Percentiles rank a stretch among this genome's conserved stretches.
These are phyloP conservation scores for Trametes gibbosa DNA, from an alignment of 768 basidiomycete genomes.

Conservation along the genomic window DNA sequence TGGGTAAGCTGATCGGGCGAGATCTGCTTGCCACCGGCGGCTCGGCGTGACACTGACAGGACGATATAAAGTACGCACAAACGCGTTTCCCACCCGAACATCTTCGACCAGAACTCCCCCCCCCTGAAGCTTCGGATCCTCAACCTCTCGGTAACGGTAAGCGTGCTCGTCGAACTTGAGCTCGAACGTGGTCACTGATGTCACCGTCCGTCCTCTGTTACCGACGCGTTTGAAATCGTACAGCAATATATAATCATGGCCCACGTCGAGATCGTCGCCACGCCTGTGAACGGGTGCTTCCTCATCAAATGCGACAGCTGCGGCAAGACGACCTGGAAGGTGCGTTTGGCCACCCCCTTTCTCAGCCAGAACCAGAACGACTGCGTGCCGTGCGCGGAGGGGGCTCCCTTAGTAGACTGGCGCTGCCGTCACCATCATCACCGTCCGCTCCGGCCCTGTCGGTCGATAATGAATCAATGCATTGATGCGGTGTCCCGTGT, in stretches of 20 bases:
- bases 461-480: background rate
- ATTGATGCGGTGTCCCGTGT: background rate
- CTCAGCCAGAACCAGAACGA: no score
- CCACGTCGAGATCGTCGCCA: constrained; percentile 15
- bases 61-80: no score
- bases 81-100: no score
- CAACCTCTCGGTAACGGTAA: background rate
- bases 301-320: constrained; percentile 58
- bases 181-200: no score
- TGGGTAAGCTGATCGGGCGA: no score
- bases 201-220: no score
- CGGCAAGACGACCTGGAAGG: constrained; percentile 71
- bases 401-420: no score
- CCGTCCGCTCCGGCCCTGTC: background rate
- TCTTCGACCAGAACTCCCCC: background rate
- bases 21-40: no score
- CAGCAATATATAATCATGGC: background rate
- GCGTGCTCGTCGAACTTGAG: no score
- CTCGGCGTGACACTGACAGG: no score
- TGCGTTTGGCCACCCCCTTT: constrained; percentile 37
- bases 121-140: background rate
- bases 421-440: background rate
- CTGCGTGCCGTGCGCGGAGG: no score
- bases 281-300: constrained; percentile 54
- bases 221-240: no score